Percentiles rank a stretch among this genome's conserved stretches.
Conservation (phyloP, 495 filamentous ascomycete species). For the Beverwykella pulmonaria region DNA sequence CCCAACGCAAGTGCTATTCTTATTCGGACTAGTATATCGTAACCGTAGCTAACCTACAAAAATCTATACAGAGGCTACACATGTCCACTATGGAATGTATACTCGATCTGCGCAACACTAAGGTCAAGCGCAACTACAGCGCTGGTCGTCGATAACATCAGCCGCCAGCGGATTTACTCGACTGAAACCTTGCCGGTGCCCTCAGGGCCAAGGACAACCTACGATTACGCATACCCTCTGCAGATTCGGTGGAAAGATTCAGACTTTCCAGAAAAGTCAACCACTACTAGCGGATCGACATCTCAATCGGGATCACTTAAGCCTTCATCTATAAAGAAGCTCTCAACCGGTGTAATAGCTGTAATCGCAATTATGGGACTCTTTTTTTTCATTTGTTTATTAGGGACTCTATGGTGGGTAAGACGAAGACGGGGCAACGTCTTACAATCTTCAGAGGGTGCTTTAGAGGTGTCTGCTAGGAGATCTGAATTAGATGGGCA, state of each 20-base stretch:
- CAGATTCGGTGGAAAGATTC: slow-evolving; percentile 2
- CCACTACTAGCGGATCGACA: too few species aligned
- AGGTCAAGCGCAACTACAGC: neutral
- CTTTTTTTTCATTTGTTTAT: neutral
- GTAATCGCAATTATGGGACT: too few species aligned
- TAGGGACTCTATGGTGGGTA: too few species aligned
- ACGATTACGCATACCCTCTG: neutral
- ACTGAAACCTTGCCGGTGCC: neutral
- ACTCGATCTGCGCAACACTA: neutral
- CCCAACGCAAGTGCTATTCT: neutral
- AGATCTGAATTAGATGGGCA: too few species aligned
- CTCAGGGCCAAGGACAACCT: neutral
- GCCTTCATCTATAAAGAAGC: too few species aligned
- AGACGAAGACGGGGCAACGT: too few species aligned
- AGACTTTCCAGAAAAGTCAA: neutral
- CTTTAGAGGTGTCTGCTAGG: too few species aligned
- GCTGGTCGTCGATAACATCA: neutral
- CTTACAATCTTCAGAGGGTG: too few species aligned
- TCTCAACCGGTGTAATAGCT: too few species aligned
- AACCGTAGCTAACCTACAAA: too few species aligned
- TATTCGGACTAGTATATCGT: neutral
- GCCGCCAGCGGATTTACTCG: neutral
- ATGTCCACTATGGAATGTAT: neutral
- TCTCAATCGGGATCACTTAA: too few species aligned
- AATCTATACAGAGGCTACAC: neutral